Base-by-base conservation (phyloP, 1,139 yeast species). In the Taphrina sp. region DNA sequence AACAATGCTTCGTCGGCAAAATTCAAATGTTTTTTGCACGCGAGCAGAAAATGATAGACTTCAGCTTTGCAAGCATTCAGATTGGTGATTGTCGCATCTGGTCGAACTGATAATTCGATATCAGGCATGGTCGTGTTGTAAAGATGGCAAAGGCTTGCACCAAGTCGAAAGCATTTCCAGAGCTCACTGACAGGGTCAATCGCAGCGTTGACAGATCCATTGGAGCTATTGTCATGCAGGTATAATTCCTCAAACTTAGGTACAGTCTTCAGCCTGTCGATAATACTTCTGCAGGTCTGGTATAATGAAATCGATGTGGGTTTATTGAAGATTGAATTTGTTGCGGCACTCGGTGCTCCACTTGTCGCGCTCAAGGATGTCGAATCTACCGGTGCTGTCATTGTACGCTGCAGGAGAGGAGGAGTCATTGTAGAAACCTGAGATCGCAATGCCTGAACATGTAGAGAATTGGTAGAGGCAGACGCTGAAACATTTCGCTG, bases 181-280 rank as follows among this genome's bases (percentile, higher is more conserved):
- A 92, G 70, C 62, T 88, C 90, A 1, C 96, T 88, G 1, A 87
- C 96, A 1, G 98, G 96, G 67, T 92, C 99, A 64, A 86, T 62
- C 17, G 63, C 61, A n/a, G 12, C 16, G 31, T 14, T 24, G 2
- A 20, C n/a, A 60, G 36, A 10, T 10, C 24, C 20, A 10, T 28
- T 19, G 36, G 23, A 35, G 23, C 36, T 20, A 10, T 19, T 14
- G 24, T 33, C 34, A 14, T 24, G 49, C 33, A 52, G 34, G 29
- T 31, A 49, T 24, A 41, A 41, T 12, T 16, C 36, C 12, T 52
- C 56, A 17, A 52, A 52, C n/a, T 22, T 43, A 7, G 49, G 43
- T 5, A 52, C 56, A 17, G 29, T 23, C 19, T 17, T 43, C 17
- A 52, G 56, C 19, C 56, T 23, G 22, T 52, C 56, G n/a, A 26